Evolutionary conservation across 352 stramenopile species (phyloP), one percentile per base, ranked within the genome.

Genomic region (Globisporangium emineosum): DNA sequence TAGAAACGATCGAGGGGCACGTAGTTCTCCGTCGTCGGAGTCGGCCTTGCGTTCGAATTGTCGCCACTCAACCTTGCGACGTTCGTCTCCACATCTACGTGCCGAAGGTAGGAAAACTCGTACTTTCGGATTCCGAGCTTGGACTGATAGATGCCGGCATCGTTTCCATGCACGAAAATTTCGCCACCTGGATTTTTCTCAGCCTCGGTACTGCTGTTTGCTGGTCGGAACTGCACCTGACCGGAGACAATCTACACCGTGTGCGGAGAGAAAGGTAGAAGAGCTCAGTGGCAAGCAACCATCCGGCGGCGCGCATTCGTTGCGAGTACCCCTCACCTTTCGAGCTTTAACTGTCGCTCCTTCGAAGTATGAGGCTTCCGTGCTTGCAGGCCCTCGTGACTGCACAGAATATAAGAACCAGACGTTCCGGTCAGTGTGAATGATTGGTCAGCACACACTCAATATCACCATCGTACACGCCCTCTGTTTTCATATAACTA

Each of bases 81-180:
- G 19, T 73, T 71, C 4, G 33, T 42, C 2, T 81, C 75, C 7
- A 56, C 53, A 53, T 86, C 73, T 2, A 58, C 62, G 55, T 79
- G 78, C 0, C 75, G 73, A 13, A 89, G 45, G 60, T 89, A 89
- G 45, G 58, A 80, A 54, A 89, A 89, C 54, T 89, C 75, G 57
- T 85, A 89, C 5, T 62, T 71, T 10, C 86, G 77, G 21, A 89
- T 65, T 6, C 79, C 79, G 54, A 85, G 86, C 64, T 86, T 89
- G 50, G 77, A 77, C 57, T 84, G 77, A 40, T 85, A 86, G 29
- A 89, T 89, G 7, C 79, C 77, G 1, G 63, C 79, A 12, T 76
- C 66, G 37, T 89, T 89, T 25, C 79, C 77, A 42, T 82, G 83
- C 3, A 83, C 43, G 25, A 84, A 86, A 1, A 60, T 65, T 21